These are phyloP conservation scores for Camellia granthamiana DNA, from an alignment of 148 eudicot genomes.

Conservation along the genomic window DNA sequence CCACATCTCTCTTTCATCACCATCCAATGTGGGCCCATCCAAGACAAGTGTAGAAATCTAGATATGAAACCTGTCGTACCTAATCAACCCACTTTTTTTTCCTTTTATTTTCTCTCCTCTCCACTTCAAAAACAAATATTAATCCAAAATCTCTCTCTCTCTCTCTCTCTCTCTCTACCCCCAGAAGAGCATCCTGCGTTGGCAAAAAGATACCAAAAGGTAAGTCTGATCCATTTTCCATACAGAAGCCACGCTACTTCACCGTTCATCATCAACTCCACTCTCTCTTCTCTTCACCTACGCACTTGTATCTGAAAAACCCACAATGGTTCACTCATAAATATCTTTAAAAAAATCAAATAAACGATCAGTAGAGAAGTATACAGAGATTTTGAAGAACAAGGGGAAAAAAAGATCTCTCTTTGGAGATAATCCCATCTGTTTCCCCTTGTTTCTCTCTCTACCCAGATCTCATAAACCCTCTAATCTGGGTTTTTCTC, in stretches of 20 bases:
- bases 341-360: background rate
- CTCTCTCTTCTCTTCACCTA: background rate
- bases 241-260: background rate
- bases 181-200: slow-evolving; percentile 1
- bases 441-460: background rate
- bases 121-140: background rate
- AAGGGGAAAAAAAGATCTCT: background rate
- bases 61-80: slow-evolving; percentile 13
- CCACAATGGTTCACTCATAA: slow-evolving; percentile 11
- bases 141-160: slow-evolving; percentile 13
- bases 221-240: slow-evolving; percentile 9
- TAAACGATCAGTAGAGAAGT: background rate
- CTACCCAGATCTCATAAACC: slow-evolving; percentile 19
- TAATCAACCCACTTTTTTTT: slow-evolving; percentile 10
- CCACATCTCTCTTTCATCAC: background rate
- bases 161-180: background rate
- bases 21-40: slow-evolving; percentile 25
- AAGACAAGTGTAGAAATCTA: slow-evolving; percentile 26
- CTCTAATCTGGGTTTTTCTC: slow-evolving; percentile 14
- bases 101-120: slow-evolving; percentile 5
- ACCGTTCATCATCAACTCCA: background rate
- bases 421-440: background rate
- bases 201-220: slow-evolving; percentile 18
- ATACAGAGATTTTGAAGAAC: background rate
- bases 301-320: background rate